phyloP scores from a whole-genome alignment of 345 rosid species.

The Gynandropsis gynandra region DNA sequence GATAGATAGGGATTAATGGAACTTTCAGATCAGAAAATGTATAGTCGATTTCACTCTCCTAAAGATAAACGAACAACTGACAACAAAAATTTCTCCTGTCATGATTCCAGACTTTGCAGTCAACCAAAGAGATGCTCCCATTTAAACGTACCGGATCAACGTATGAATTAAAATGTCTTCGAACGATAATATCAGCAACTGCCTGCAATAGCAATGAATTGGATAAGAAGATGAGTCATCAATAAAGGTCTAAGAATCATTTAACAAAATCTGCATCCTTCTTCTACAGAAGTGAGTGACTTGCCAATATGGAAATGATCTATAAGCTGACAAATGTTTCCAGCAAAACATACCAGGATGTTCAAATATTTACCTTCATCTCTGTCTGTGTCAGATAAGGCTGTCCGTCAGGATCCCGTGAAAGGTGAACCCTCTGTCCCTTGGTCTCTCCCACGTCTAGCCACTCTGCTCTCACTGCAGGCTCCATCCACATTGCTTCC shows the following conservation, averaged over 20 bases:
- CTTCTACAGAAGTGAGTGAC: background rate
- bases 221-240: background rate
- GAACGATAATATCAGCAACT: conserved; percentile 66
- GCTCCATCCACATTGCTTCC: conserved; percentile 80
- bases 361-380: conserved; percentile 51
- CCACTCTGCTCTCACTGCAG: conserved; percentile 77
- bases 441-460: conserved; percentile 67
- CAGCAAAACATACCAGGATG: too few relatives aligned
- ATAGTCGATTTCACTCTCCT: background rate
- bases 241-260: background rate
- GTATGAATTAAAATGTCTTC: conserved; percentile 52
- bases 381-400: conserved; percentile 84
- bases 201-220: conserved; percentile 50
- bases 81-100: background rate
- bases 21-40: conserved; percentile 15
- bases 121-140: background rate
- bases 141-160: conserved; percentile 56
- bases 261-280: conserved; percentile 2
- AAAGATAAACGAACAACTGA: background rate
- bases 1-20: conserved; percentile 11
- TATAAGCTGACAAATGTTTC: too few relatives aligned
- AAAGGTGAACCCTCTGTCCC: conserved; percentile 79
- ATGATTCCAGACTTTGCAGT: background rate
- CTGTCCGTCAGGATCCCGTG: conserved; percentile 93
- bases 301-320: too few relatives aligned